Evolutionary conservation across 257 asterid species (phyloP).

Genomic region (Paulownia fortunei): DNA sequence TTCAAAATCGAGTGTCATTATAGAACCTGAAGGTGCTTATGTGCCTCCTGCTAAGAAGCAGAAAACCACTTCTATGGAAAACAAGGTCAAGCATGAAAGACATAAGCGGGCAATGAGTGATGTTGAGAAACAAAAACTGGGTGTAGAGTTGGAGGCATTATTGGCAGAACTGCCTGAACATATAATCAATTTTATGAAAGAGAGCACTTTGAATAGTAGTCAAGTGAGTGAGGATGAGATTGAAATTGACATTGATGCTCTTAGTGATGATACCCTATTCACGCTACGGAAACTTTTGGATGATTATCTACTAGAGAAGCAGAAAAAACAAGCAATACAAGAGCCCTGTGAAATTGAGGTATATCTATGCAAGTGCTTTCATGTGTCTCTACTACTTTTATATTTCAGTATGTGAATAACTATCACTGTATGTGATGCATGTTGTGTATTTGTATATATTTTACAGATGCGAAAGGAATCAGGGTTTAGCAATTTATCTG

Average conservation of each 20-base stretch:
- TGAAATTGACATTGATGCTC: slow-evolving; percentile 83
- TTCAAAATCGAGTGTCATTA: slow-evolving; percentile 49
- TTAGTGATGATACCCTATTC: slow-evolving; percentile 67
- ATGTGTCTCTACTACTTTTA: neutral
- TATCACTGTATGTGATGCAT: slow-evolving; percentile 13
- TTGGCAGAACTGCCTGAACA: slow-evolving; percentile 74
- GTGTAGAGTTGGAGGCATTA: slow-evolving; percentile 63
- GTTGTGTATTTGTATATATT: slow-evolving; percentile 16
- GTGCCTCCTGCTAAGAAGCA: slow-evolving; percentile 68
- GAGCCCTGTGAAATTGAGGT: slow-evolving; percentile 69
- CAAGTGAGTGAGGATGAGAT: slow-evolving; percentile 81
- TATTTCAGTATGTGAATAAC: slow-evolving; percentile 10
- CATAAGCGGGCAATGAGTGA: slow-evolving; percentile 63
- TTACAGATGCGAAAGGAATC: slow-evolving; percentile 65
- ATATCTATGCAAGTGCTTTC: slow-evolving; percentile 19
- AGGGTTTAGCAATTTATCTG: slow-evolving; percentile 56
- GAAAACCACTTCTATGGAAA: slow-evolving; percentile 49
- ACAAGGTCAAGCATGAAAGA: slow-evolving; percentile 51
- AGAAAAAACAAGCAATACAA: slow-evolving; percentile 48
- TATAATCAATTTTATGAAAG: slow-evolving; percentile 70
- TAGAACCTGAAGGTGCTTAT: slow-evolving; percentile 53
- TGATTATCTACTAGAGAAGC: slow-evolving; percentile 56
- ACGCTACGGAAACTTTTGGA: slow-evolving; percentile 73
- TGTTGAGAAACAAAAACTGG: slow-evolving; percentile 65
- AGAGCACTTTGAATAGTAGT: slow-evolving; percentile 51